Conservation (phyloP, 2,329 filamentous ascomycete genomes). For the Neofusicoccum ribis region DNA sequence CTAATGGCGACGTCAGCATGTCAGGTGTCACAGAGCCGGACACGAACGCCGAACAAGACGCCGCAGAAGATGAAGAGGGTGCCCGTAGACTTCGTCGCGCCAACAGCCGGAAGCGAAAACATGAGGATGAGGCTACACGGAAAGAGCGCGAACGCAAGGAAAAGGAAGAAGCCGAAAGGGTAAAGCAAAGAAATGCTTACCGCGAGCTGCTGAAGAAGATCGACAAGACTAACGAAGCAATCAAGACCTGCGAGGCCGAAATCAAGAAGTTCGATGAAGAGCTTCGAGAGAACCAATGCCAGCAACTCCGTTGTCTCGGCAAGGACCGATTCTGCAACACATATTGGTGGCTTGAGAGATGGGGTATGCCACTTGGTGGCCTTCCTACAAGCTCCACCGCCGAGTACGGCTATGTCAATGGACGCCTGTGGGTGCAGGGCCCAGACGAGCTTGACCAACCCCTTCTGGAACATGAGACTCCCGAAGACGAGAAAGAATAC, state of each 20-base stretch:
- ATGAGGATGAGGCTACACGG: slow-evolving; percentile 61
- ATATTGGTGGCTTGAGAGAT: slow-evolving; percentile 99
- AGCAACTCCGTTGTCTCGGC: slow-evolving; percentile 83
- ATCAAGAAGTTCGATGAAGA: slow-evolving; percentile 88
- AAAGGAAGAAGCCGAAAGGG: slow-evolving; percentile 60
- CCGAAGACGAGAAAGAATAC: slow-evolving; percentile 67
- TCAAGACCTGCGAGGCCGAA: slow-evolving; percentile 80
- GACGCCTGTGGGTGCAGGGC: slow-evolving; percentile 93
- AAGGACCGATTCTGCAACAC: slow-evolving; percentile 98
- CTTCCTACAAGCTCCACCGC: slow-evolving; percentile 86
- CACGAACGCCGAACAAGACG: slow-evolving; percentile 62
- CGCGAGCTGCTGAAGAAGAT: slow-evolving; percentile 82
- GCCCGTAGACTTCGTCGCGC: slow-evolving; percentile 55
- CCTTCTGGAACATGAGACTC: slow-evolving; percentile 76
- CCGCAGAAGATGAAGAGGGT: slow-evolving; percentile 65
- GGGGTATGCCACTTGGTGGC: slow-evolving; percentile 94
- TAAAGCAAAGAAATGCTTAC: slow-evolving; percentile 74
- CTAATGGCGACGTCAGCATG: slow-evolving; percentile 59
- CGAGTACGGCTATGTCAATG: slow-evolving; percentile 85
- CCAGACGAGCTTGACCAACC: slow-evolving; percentile 84
- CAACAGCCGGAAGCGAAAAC: slow-evolving; percentile 73
- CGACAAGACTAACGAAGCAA: slow-evolving; percentile 77
- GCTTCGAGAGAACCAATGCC: slow-evolving; percentile 88
- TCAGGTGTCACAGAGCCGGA: slow-evolving; percentile 59
- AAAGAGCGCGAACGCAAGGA: slow-evolving; percentile 67